These are phyloP conservation scores for Globisporangium apiculatum DNA, from an alignment of 352 stramenopile species.

Conservation along the genomic window DNA sequence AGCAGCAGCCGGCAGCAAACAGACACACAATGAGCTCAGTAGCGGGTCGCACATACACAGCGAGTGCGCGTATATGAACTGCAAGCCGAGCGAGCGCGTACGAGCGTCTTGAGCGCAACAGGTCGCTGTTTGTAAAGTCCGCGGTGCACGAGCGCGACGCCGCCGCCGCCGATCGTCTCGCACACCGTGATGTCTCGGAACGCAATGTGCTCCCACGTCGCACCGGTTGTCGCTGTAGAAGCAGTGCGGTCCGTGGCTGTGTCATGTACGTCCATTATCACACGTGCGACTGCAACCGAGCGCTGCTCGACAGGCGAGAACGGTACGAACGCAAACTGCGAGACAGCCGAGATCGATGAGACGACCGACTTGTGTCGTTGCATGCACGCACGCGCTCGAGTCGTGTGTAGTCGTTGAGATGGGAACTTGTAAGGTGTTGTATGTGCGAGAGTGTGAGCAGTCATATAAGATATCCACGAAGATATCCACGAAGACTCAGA, in stretches of 20 bases:
- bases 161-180: slow-evolving; percentile 83
- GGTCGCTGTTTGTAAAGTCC: slow-evolving; percentile 60
- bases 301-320: slow-evolving; percentile 4
- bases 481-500: too few species aligned
- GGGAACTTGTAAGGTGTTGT: too few species aligned
- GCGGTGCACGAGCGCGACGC: slow-evolving; percentile 86
- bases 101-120: slow-evolving; percentile 88
- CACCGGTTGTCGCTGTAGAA: neutral
- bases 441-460: too few species aligned
- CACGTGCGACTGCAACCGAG: too few species aligned
- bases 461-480: too few species aligned
- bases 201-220: slow-evolving; percentile 61
- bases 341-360: slow-evolving; percentile 9
- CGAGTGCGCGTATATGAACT: neutral
- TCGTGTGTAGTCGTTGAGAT: too few species aligned
- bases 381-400: slow-evolving; percentile 1
- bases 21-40: too few species aligned
- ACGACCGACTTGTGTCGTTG: slow-evolving; percentile 8
- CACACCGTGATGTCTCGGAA: slow-evolving; percentile 78
- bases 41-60: neutral
- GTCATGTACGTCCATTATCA: too few species aligned
- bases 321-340: slow-evolving; percentile 5
- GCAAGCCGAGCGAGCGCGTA: slow-evolving; percentile 13
- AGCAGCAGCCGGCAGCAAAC: neutral
- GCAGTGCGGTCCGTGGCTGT: neutral